Evolutionary conservation across 2,329 filamentous ascomycete species (phyloP).

Genomic region (Diaporthe velutina): DNA sequence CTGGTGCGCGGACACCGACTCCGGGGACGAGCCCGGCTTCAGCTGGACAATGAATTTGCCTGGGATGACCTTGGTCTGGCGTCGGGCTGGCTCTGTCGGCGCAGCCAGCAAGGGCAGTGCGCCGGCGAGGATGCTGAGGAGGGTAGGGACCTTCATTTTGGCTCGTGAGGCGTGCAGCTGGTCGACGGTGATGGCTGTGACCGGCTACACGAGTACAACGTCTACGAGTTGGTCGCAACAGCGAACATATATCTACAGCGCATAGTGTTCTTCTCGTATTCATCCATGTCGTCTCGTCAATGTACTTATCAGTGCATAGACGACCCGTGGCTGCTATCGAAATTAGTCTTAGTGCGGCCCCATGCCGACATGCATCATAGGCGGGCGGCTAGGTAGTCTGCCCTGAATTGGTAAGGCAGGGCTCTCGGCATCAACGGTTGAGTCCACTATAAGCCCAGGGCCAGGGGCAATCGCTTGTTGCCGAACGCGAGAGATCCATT

Average conservation of each 20-base stretch:
- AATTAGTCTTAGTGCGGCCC: conserved; percentile 6
- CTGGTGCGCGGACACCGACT: conserved; percentile 3
- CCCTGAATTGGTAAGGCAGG: neutral
- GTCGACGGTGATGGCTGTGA: neutral
- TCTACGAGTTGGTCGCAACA: neutral
- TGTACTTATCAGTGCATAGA: conserved; percentile 1
- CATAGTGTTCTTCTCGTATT: neutral
- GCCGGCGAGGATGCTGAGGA: conserved; percentile 6
- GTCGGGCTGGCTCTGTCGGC: neutral
- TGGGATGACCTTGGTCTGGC: neutral
- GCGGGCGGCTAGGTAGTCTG: neutral
- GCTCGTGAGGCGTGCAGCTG: neutral
- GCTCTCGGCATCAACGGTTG: neutral
- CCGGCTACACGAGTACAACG: neutral
- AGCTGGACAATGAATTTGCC: conserved; percentile 21
- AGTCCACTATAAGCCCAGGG: neutral
- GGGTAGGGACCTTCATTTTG: conserved; percentile 6
- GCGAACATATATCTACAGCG: neutral
- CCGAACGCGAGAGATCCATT: neutral
- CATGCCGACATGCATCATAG: neutral
- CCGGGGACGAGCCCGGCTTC: neutral
- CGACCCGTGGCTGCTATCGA: conserved; percentile 1
- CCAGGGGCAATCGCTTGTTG: neutral
- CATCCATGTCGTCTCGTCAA: neutral
- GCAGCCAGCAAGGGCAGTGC: conserved; percentile 19